Base-by-base conservation (phyloP, 768 basidiomycete species). In the Boletales sp. region DNA sequence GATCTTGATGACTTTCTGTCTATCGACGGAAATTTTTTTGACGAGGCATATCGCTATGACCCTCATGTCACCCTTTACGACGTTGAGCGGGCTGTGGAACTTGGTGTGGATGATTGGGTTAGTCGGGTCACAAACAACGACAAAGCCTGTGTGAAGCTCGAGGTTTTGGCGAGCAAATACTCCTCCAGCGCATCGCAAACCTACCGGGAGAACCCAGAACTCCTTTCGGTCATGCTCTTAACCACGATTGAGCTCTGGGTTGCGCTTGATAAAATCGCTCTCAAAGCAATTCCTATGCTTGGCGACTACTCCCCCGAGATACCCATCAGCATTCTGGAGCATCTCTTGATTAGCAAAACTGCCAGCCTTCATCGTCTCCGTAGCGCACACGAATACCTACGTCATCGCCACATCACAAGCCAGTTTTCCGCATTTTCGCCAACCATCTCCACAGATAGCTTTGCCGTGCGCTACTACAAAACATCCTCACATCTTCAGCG, bases 151-250 rank as follows among this genome's bases (percentile, higher is more conserved):
- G 35, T 42, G 8, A 34, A 49, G 8, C 52, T 66, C 9, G 64
- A 60, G 48, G 37, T 55, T 0, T 65, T 64, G 34, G 65, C 64
- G 10, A 43, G 44, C n/a, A 40, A 51, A 4, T 72, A 76, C 38
- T 59, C 61, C 1, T 54, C 52, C 1, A 39, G 61, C 0, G 69
- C 76, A 0, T 21, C 36, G 34, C 30, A 18, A 0, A 47, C 46
- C 2, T 76, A 75, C 41, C 33, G 44, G 10, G 51, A 54, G 9
- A 74, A 68, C 30, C 70, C 75, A 2, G 75, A 78, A 43, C 56
- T 64, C 31, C 37, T 64, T 4, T 79, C 77, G 0, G 46, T 72
- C 3, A 74, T 81, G 70, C 54, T 80, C 37, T 57, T 81, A 41
- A 66, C 64, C 1, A 48, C 43, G 14, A 18, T 66, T 8, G 72